Conservation (phyloP, 1,139 yeast species). For the Groenewaldozyma auringiensis region DNA sequence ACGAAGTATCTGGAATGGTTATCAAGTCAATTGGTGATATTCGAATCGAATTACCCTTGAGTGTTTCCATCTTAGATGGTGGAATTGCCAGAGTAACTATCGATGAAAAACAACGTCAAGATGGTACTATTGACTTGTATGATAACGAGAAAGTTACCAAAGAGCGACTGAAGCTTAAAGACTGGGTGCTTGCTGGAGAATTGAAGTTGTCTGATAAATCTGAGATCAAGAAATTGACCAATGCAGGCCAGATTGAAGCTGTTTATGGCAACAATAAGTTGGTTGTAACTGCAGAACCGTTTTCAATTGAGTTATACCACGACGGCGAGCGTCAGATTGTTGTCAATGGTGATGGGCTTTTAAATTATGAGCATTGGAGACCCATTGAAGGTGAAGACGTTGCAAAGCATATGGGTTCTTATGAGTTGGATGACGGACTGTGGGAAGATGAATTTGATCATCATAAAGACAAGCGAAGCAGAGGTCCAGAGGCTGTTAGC, state of each 20-base stretch:
- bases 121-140: conserved; percentile 28
- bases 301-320: conserved; percentile 44
- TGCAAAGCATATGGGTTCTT: conserved; percentile 14
- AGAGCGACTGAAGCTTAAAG: conserved; percentile 53
- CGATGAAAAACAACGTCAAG: conserved; percentile 49
- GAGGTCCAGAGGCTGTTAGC: conserved; percentile 90
- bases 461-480: conserved; percentile 49
- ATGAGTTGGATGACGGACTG: conserved; percentile 27
- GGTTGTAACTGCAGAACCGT: conserved; percentile 41
- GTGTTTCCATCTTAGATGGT: conserved; percentile 47
- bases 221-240: conserved; percentile 2
- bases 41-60: conserved; percentile 44
- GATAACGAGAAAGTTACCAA: conserved; percentile 22
- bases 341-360: conserved; percentile 58
- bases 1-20: conserved; percentile 39
- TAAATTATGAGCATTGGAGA: conserved; percentile 78
- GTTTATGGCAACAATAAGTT: conserved; percentile 40
- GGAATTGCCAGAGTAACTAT: conserved; percentile 52
- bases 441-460: conserved; percentile 41
- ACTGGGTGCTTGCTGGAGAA: conserved; percentile 47
- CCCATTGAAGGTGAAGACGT: conserved; percentile 21
- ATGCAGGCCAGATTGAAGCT: conserved; percentile 10
- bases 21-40: conserved; percentile 34
- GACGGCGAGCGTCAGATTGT: conserved; percentile 43
- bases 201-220: conserved; percentile 8